Base-by-base conservation (phyloP, 1,284 basidiomycete species). In the Fomes fomentarius region DNA sequence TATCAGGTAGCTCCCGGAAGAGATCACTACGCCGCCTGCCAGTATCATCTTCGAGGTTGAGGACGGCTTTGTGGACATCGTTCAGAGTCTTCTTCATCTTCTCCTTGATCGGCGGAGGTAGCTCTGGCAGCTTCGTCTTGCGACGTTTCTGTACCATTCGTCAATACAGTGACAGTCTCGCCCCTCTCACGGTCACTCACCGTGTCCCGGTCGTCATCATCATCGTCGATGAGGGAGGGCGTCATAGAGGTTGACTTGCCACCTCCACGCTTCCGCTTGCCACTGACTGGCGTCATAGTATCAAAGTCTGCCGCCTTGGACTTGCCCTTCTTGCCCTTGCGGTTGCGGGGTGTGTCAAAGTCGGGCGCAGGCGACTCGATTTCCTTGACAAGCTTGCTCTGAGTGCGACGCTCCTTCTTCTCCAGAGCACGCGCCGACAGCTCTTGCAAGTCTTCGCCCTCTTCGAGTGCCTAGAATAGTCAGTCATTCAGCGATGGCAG, bases 21-120 rank as follows among this genome's bases (percentile, higher is more conserved):
- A 94, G 81, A 55, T 91, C 89, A 66, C 92, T 93, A 34, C 92
- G 87, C 66, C 87, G 85, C 56, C 91, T 84, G 50, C 89, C 88
- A 40, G 79, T 82, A 4, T 83, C 81, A 58, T 91, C 90, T 64
- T 89, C 83, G 62, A 89, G 88, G 51, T 79, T 81, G 52, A 89
- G 75, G 25, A 95, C 88, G n/a, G 91, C 88, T 55, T 85, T 84
- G 69, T 91, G 83, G 68, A 90, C 89, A 60, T 90, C 88, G 54
- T 85, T 84, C 72, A 95, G 93, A 6, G 88, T 84, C 63, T 88
- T 89, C 76, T 93, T 94, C 88, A 95, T 87, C 66, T 83, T 84
- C 34, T 92, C 87, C 46, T 85, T 83, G 42, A 84, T 67, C 17
- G 75, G 77, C 19, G 79, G 74, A 28, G 82, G 66, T 17, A 87